Percentiles rank a stretch among this genome's conserved stretches.
These are phyloP conservation scores for Sarcomyxa edulis DNA, from an alignment of 768 basidiomycete species.

Conservation along the genomic window DNA sequence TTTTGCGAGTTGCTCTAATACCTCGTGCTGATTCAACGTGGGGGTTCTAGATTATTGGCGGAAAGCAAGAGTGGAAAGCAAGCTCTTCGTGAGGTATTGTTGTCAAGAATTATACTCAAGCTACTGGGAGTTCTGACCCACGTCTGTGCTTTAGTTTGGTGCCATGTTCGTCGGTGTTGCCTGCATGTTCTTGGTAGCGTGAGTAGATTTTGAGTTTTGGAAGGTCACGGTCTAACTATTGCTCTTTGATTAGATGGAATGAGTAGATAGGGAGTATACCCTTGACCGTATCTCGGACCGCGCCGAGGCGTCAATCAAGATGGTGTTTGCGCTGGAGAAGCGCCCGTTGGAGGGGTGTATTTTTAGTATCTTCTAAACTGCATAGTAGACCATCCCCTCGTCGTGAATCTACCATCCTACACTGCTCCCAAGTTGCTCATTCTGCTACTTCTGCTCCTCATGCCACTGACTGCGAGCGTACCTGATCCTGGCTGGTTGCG, in stretches of 20 bases:
- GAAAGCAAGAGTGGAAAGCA: constrained; percentile 87
- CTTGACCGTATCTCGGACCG: neutral
- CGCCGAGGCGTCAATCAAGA: neutral
- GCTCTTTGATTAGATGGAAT: constrained; percentile 54
- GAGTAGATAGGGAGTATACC: constrained; percentile 38
- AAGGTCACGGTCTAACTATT: neutral
- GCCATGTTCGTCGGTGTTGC: constrained; percentile 88
- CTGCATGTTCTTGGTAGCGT: constrained; percentile 93
- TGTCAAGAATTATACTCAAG: neutral
- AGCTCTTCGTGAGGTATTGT: constrained; percentile 81
- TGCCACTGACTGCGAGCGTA: too few relatives aligned
- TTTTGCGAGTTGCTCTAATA: too few relatives aligned
- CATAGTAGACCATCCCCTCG: too few relatives aligned
- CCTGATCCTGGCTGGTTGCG: too few relatives aligned
- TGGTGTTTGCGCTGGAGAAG: neutral
- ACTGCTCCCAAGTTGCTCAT: too few relatives aligned
- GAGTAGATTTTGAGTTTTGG: constrained; percentile 40
- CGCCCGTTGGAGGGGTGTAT: neutral
- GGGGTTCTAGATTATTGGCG: constrained; percentile 56
- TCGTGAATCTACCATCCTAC: too few relatives aligned
- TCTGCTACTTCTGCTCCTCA: too few relatives aligned
- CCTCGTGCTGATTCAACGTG: constrained; percentile 6
- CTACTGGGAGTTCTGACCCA: neutral
- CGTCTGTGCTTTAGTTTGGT: constrained; percentile 45
- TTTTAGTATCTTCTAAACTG: too few relatives aligned